Base-by-base conservation (phyloP, 768 basidiomycete genomes). In the Mycena galopus region DNA sequence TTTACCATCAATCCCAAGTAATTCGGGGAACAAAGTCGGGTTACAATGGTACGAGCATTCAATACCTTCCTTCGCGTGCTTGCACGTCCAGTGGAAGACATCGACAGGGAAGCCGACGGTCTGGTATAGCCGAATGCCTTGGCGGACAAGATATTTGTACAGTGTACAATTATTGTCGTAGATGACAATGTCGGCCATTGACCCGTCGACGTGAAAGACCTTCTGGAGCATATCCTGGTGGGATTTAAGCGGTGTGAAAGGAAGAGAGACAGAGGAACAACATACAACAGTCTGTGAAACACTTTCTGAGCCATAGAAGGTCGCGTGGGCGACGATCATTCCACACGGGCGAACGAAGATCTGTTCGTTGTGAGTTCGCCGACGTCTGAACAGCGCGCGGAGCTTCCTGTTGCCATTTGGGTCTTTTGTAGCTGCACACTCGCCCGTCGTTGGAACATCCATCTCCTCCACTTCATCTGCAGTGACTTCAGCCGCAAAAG, bases 131-230 rank as follows among this genome's bases (percentile, higher is more conserved):
- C 10, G n/a, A 51, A 67, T 55, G 35, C 58, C 30, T 2, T 35
- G 29, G 12, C 17, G n/a, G 4, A 33, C 51, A 53, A 65, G 69
- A 57, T 71, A 63, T 29, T 61, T 44, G 63, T 71, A 71, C 3
- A 78, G 57, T 2, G 55, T 37, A 53, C 75, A 79, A 39, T 78
- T 77, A 51, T 76, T 78, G 64, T 79, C 77, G 37, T 69, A 77
- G 29, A 74, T 75, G 14, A 79, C 57, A 47, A 62, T 50, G 9
- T 72, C 72, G 23, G 77, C 76, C 35, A 77, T 58, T 21, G 37
- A 55, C 42, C 53, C 53, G 4, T 55, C 32, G n/a, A 39, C 32
- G 19, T 56, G 65, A n/a, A 66, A 66, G 7, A 56, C 53, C 25
- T 37, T 37, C 35, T 37, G 35, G 35, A 37, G 35, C 35, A 37